These are phyloP conservation scores for Hagleromyces aurorensis DNA, from an alignment of 805 yeast genomes.

Conservation along the genomic window DNA sequence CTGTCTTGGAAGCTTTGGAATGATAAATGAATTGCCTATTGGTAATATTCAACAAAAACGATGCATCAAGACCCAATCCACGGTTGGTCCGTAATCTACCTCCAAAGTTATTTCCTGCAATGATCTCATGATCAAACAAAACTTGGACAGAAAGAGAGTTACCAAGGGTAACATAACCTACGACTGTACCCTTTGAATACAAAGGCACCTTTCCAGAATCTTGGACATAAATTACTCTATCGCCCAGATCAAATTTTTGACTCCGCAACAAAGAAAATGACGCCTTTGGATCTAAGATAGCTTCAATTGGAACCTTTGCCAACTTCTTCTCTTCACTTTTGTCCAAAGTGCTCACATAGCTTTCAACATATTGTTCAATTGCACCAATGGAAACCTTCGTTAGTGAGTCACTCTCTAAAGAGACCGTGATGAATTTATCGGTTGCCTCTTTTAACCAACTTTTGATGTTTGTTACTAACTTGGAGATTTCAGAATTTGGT, in stretches of 20 bases:
- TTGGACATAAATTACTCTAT: constrained; percentile 77
- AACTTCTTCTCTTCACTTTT: constrained; percentile 47
- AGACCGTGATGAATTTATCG: constrained; percentile 51
- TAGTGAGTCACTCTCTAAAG: constrained; percentile 71
- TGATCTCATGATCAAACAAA: constrained; percentile 72
- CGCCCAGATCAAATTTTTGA: constrained; percentile 81
- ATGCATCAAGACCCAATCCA: constrained; percentile 77
- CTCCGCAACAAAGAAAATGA: constrained; percentile 63
- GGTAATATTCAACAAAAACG: constrained; percentile 71
- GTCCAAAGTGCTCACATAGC: constrained; percentile 38
- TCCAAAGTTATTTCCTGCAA: constrained; percentile 75
- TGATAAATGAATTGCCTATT: constrained; percentile 69
- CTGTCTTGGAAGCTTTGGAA: constrained; percentile 50
- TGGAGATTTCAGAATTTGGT: constrained; percentile 23
- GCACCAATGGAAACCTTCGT: constrained; percentile 55
- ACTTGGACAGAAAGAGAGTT: constrained; percentile 56
- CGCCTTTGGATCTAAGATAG: constrained; percentile 66
- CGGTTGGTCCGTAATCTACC: constrained; percentile 72
- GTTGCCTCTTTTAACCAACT: constrained; percentile 44
- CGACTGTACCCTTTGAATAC: constrained; percentile 85
- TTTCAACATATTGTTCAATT: constrained; percentile 54
- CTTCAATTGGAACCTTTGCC: constrained; percentile 77
- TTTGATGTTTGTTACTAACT: constrained; percentile 25
- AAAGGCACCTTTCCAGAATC: constrained; percentile 85
- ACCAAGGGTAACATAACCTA: constrained; percentile 58